Percentiles rank a stretch among this genome's conserved stretches.
Evolutionary conservation across 148 eudicot genomes (phyloP).

Genomic region (Vaccinium darrowii): DNA sequence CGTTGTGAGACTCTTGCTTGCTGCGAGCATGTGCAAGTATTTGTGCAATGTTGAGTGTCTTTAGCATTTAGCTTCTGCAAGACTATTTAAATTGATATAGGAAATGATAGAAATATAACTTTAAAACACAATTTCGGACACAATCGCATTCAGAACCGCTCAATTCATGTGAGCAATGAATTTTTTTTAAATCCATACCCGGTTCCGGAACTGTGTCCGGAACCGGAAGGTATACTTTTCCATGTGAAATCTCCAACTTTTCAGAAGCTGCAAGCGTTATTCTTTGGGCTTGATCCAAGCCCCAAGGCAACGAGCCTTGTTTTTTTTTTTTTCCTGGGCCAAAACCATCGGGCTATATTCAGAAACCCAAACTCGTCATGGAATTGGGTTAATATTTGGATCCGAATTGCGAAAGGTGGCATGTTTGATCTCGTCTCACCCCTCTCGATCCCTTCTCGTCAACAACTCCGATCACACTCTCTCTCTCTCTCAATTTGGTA

Average conservation of each 20-base stretch:
- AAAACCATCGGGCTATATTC: background rate
- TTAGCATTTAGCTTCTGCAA: too few relatives aligned
- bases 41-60: too few relatives aligned
- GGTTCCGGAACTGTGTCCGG: too few relatives aligned
- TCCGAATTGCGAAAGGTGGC: constrained; percentile 7
- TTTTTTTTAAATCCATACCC: too few relatives aligned
- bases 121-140: too few relatives aligned
- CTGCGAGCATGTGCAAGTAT: too few relatives aligned
- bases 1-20: too few relatives aligned
- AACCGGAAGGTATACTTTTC: too few relatives aligned
- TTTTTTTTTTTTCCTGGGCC: background rate
- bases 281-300: background rate
- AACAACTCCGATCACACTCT: background rate
- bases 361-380: background rate
- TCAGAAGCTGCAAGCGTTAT: background rate
- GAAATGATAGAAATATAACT: too few relatives aligned
- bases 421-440: background rate
- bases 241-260: background rate
- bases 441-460: background rate
- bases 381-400: background rate
- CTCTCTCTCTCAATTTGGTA: background rate
- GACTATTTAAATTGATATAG: too few relatives aligned
- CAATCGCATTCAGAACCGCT: too few relatives aligned
- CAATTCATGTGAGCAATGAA: too few relatives aligned
- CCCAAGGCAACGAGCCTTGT: background rate